Evolutionary conservation across 129 eudicot genomes (phyloP).

Genomic region (Tanacetum coccineum): DNA sequence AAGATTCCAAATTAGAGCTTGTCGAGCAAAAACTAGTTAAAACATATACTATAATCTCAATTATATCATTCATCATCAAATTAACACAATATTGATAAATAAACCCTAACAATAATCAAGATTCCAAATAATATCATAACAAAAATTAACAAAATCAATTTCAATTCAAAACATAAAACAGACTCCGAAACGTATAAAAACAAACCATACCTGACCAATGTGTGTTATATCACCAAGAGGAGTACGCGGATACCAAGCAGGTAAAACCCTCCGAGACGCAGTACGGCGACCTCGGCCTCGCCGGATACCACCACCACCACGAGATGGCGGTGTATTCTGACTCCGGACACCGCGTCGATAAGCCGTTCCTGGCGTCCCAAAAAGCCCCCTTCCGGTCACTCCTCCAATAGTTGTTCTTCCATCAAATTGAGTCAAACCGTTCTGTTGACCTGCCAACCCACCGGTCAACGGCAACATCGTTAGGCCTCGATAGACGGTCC

Average conservation of each 20-base stretch:
- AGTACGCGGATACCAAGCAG: conserved; percentile 78
- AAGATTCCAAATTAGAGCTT: too few relatives aligned
- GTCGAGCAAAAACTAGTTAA: too few relatives aligned
- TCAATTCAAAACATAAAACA: neutral
- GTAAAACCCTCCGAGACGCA: conserved; percentile 32
- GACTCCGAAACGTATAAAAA: too few relatives aligned
- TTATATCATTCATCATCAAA: too few relatives aligned
- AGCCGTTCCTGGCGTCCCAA: conserved; percentile 35
- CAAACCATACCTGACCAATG: conserved; percentile 50
- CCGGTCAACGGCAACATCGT: conserved; percentile 35
- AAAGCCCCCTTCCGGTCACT: conserved; percentile 29
- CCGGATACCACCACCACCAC: conserved; percentile 13
- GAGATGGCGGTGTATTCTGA: conserved; percentile 31
- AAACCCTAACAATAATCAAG: too few relatives aligned
- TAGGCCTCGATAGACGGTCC: conserved; percentile 49
- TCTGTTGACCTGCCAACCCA: conserved; percentile 25
- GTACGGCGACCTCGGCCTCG: conserved; percentile 32
- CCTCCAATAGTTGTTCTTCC: neutral
- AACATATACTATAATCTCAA: too few relatives aligned
- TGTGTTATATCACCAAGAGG: conserved; percentile 71
- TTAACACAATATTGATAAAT: too few relatives aligned
- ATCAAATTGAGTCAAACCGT: conserved; percentile 21
- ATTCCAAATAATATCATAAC: neutral
- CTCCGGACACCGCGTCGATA: conserved; percentile 39
- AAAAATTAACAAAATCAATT: neutral